Evolutionary conservation across 345 rosid species (phyloP).

Genomic region (Brassica carinata): DNA sequence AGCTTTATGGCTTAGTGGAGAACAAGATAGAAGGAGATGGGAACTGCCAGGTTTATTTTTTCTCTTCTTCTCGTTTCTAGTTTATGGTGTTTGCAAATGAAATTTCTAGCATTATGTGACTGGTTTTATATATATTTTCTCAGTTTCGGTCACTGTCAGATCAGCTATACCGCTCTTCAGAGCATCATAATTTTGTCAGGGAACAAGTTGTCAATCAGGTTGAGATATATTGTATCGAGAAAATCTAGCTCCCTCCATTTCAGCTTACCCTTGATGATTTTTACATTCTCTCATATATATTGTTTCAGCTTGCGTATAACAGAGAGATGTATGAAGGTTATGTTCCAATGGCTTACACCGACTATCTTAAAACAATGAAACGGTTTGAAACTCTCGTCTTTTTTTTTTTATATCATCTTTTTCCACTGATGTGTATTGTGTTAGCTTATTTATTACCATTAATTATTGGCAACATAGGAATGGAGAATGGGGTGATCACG

Average conservation of each 20-base stretch:
- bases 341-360: conserved; percentile 68
- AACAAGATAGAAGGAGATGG: conserved; percentile 70
- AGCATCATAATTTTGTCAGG: conserved; percentile 73
- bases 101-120: conserved; percentile 8
- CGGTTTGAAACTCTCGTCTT: conserved; percentile 37
- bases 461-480: conserved; percentile 18
- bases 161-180: conserved; percentile 81
- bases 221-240: conserved; percentile 15
- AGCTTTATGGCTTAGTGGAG: conserved; percentile 68
- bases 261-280: neutral
- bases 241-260: neutral
- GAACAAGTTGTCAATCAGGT: conserved; percentile 76
- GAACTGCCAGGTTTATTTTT: conserved; percentile 59
- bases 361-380: conserved; percentile 71
- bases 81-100: conserved; percentile 9
- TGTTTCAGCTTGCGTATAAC: conserved; percentile 40
- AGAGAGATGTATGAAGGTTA: conserved; percentile 67
- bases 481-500: conserved; percentile 52
- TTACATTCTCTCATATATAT: conserved; percentile 1
- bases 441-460: neutral
- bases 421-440: neutral
- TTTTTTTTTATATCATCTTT: neutral
- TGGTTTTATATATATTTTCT: conserved; percentile 1
- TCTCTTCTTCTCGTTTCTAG: neutral
- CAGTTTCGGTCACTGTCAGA: conserved; percentile 91